These are phyloP conservation scores for Hypoxylon cercidicola DNA, from an alignment of 495 filamentous ascomycete genomes.

Conservation along the genomic window DNA sequence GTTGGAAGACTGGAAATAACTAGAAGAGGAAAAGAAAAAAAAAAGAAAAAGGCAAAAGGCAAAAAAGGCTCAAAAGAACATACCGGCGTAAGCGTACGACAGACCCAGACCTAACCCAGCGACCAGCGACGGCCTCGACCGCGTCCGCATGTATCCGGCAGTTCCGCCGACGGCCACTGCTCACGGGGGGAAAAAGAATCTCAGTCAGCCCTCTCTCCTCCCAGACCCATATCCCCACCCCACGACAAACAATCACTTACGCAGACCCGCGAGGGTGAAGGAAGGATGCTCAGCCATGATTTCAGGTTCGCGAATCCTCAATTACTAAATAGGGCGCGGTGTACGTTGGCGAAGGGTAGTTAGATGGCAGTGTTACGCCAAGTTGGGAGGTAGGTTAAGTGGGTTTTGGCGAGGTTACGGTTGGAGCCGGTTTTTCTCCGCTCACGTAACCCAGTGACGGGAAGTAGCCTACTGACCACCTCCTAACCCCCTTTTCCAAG, in stretches of 20 bases:
- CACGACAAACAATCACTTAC: conserved; percentile 29
- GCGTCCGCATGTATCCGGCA: conserved; percentile 27
- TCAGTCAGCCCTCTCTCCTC: conserved; percentile 3
- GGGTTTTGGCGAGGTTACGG: conserved; percentile 13
- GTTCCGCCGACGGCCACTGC: conserved; percentile 40
- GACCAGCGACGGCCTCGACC: conserved; percentile 34
- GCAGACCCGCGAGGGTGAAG: conserved; percentile 37
- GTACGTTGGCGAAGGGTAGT: not conserved
- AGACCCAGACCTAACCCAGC: conserved; percentile 35
- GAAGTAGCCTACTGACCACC: not conserved
- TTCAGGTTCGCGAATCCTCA: not conserved
- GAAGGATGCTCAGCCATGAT: conserved; percentile 41
- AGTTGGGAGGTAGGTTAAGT: not conserved
- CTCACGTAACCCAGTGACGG: no score
- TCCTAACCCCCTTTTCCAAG: no score
- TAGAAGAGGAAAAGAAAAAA: not conserved
- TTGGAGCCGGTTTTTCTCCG: conserved; percentile 32
- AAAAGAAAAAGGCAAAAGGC: not conserved
- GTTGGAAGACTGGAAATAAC: no score
- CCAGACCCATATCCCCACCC: not conserved
- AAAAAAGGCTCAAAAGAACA: conserved; percentile 6
- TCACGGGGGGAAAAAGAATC: not conserved
- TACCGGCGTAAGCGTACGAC: conserved; percentile 40
- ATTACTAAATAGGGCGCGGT: not conserved
- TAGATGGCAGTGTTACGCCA: not conserved